phyloP scores from a whole-genome alignment of 495 filamentous ascomycete genomes.

The Penicillium verhagenii region DNA sequence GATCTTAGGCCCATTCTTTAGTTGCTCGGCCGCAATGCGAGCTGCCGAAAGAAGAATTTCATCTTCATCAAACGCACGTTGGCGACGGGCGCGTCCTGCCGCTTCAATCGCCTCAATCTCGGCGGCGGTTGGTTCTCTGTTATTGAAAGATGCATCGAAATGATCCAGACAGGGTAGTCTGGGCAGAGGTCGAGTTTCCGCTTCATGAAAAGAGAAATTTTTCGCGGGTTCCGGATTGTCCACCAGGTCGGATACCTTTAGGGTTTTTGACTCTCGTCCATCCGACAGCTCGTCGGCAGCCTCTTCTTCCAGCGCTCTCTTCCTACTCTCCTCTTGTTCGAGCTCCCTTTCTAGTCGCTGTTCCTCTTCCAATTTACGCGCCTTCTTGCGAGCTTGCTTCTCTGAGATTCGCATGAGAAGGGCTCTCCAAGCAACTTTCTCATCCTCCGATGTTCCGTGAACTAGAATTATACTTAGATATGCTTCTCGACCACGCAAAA shows the following conservation, averaged over 20 bases:
- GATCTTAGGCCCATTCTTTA: constrained; percentile 38
- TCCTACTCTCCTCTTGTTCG: constrained; percentile 18
- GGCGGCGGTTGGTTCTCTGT: constrained; percentile 13
- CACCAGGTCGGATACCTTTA: constrained; percentile 21
- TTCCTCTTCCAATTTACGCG: constrained; percentile 18
- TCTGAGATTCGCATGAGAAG: constrained; percentile 8
- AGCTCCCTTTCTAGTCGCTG: constrained; percentile 3
- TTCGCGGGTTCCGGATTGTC: constrained; percentile 16
- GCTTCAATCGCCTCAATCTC: constrained; percentile 25
- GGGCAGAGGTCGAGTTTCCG: constrained; percentile 35
- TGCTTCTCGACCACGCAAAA: neutral
- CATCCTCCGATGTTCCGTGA: constrained; percentile 10
- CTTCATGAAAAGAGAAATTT: constrained; percentile 32
- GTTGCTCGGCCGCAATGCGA: constrained; percentile 42
- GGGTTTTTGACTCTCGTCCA: constrained; percentile 21
- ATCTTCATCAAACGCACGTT: constrained; percentile 41
- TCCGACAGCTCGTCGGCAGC: constrained; percentile 2
- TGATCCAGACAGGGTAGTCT: constrained; percentile 41
- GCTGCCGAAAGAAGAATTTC: constrained; percentile 43
- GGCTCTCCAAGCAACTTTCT: constrained; percentile 20
- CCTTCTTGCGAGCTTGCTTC: constrained; percentile 6
- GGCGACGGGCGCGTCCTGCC: constrained; percentile 12
- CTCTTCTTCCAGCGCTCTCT: constrained; percentile 25
- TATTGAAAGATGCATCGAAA: constrained; percentile 27
- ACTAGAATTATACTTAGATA: neutral